Evolutionary conservation across 176 grass and related monocot species (phyloP).

Genomic region (Bolboschoenus planiculmis): DNA sequence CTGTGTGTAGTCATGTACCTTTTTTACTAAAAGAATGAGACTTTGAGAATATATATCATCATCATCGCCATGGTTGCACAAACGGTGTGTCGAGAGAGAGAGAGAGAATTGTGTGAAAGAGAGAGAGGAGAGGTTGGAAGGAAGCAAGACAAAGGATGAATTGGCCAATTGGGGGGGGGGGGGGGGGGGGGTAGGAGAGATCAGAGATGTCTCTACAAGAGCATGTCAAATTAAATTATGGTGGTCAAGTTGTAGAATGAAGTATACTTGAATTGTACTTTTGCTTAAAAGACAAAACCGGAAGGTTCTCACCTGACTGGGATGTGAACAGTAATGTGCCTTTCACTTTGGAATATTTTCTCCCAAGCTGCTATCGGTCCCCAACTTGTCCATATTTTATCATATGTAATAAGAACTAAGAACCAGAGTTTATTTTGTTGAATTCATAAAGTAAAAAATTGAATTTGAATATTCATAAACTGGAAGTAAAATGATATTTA

Average conservation of each 20-base stretch:
- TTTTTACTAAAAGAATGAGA: not conserved
- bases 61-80: not conserved
- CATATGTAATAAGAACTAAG: too few relatives aligned
- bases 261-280: conserved; percentile 11
- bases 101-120: not conserved
- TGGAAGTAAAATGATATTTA: not conserved
- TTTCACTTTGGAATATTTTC: conserved; percentile 9
- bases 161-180: not conserved
- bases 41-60: not conserved
- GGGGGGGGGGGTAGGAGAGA: conserved; percentile 2
- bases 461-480: not conserved
- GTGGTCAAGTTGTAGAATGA: not conserved
- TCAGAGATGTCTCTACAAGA: not conserved
- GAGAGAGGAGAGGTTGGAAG: conserved; percentile 1
- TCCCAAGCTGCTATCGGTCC: not conserved
- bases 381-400: not conserved
- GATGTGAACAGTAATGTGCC: not conserved
- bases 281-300: conserved; percentile 8
- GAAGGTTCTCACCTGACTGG: not conserved
- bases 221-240: not conserved
- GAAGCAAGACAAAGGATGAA: not conserved
- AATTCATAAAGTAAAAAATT: not conserved
- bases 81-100: not conserved
- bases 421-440: not conserved
- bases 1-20: not conserved